phyloP scores from a whole-genome alignment of 306 rosid species.

The Abrus pulchellus region DNA sequence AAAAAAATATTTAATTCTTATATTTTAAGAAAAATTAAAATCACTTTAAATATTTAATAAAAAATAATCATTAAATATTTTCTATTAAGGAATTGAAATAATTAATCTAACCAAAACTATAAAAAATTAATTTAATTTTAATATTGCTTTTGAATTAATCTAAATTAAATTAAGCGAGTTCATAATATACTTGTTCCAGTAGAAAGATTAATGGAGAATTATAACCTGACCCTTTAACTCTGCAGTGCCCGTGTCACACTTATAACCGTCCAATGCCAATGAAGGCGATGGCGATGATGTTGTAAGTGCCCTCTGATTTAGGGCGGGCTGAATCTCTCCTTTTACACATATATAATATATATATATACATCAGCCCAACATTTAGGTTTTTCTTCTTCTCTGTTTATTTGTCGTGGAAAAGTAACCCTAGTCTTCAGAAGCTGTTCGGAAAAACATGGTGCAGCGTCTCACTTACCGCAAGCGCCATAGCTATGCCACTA shows the following conservation, averaged over 20 bases:
- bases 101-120: too few species aligned
- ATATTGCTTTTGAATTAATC: too few species aligned
- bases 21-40: too few species aligned
- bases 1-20: too few species aligned
- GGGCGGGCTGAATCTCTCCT: background rate
- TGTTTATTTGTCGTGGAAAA: constrained; percentile 26
- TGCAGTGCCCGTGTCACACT: background rate
- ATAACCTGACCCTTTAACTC: too few species aligned
- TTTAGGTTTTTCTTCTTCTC: fast-evolving
- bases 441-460: constrained; percentile 51
- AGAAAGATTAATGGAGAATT: too few species aligned
- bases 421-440: constrained; percentile 40
- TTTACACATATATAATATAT: background rate
- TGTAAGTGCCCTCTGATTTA: constrained; percentile 23
- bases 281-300: background rate
- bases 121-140: too few species aligned
- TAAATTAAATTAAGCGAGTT: too few species aligned
- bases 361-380: background rate
- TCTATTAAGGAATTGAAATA: too few species aligned
- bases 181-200: too few species aligned
- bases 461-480: constrained; percentile 68
- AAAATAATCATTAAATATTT: too few species aligned
- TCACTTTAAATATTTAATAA: too few species aligned
- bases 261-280: background rate
- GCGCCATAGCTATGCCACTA: constrained; percentile 76